A percentile compares a stretch with the other conserved stretches of the same genome.
phyloP scores from a whole-genome alignment of 495 filamentous ascomycete species.

The Hypoxylon intermedium region DNA sequence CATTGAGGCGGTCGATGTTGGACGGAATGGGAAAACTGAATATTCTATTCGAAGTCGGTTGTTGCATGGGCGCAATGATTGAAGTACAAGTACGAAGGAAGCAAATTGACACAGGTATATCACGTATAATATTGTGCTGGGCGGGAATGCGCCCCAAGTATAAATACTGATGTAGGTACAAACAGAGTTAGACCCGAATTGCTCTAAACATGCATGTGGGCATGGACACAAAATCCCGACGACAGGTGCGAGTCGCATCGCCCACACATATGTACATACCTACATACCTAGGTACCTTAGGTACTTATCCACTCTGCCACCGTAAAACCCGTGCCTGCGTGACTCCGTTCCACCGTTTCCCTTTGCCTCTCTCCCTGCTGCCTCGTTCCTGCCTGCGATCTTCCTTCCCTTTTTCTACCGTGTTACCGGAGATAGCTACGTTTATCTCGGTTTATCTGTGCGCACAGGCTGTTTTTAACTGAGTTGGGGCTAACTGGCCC shows the following conservation, averaged over 20 bases:
- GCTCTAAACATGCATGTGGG: conserved; percentile 25
- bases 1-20: conserved; percentile 29
- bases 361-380: neutral
- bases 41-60: neutral
- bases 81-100: conserved; percentile 1
- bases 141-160: neutral
- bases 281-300: neutral
- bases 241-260: conserved; percentile 36
- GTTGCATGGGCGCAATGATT: too few species aligned
- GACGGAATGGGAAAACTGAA: conserved; percentile 17
- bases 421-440: too few species aligned
- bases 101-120: neutral
- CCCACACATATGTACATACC: neutral
- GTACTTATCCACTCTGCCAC: neutral
- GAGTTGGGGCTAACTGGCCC: conserved; percentile 20
- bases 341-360: too few species aligned
- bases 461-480: conserved; percentile 24
- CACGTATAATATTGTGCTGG: neutral
- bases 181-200: neutral
- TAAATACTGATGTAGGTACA: conserved; percentile 4
- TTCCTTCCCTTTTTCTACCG: conserved; percentile 3
- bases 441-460: too few species aligned
- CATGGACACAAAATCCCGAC: conserved; percentile 32
- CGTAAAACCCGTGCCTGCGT: neutral
- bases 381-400: neutral